Conservation (phyloP, 352 stramenopile species). For the Pythium pyrilobum region DNA sequence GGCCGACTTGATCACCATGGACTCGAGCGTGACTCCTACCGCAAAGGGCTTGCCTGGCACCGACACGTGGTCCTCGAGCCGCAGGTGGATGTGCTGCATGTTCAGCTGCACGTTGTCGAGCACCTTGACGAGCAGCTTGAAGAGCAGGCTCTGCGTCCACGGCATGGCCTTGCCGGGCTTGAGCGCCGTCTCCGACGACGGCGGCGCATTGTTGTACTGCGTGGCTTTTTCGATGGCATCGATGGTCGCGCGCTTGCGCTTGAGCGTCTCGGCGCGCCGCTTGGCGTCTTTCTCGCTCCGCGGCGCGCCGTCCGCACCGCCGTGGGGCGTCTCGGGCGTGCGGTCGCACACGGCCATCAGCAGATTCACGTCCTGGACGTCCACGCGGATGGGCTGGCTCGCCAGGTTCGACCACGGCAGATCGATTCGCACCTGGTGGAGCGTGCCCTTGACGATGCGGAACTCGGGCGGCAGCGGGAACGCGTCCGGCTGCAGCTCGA, state of each 20-base stretch:
- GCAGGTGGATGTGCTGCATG: conserved; percentile 69
- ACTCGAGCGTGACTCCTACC: conserved; percentile 68
- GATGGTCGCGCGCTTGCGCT: conserved; percentile 71
- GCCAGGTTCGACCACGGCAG: conserved; percentile 72
- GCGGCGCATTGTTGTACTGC: conserved; percentile 43
- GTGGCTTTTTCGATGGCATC: conserved; percentile 75
- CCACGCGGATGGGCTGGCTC: conserved; percentile 65
- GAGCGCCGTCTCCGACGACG: not conserved
- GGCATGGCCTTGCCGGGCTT: conserved; percentile 12
- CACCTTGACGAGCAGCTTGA: conserved; percentile 74
- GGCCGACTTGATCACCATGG: conserved; percentile 77
- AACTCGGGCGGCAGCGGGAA: conserved; percentile 66
- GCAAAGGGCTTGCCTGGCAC: conserved; percentile 38
- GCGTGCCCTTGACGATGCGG: conserved; percentile 63
- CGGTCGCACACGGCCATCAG: conserved; percentile 48
- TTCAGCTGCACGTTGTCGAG: conserved; percentile 84
- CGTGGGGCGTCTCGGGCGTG: not conserved
- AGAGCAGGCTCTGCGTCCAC: conserved; percentile 74
- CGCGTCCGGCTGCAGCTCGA: conserved; percentile 71
- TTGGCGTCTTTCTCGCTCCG: conserved; percentile 19
- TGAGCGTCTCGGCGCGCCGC: conserved; percentile 30
- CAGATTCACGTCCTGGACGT: conserved; percentile 75
- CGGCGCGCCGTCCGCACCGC: not conserved
- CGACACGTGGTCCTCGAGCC: conserved; percentile 66
- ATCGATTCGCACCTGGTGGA: conserved; percentile 72